Conservation (phyloP, 139 green algal species). For the Haematococcus sp. region DNA sequence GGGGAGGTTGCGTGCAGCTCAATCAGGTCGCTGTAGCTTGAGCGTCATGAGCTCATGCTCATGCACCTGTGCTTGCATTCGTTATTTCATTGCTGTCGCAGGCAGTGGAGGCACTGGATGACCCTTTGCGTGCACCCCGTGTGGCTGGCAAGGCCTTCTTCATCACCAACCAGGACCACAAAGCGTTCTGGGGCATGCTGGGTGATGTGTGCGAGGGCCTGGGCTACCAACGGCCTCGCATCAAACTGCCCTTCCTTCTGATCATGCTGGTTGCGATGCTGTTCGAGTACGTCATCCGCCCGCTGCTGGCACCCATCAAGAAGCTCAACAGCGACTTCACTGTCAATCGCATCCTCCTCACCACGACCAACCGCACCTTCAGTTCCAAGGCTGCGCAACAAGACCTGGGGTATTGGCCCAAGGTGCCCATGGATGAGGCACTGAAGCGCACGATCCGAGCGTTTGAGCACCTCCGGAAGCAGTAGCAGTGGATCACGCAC, state of each 20-base stretch:
- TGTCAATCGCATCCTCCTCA: constrained; percentile 59
- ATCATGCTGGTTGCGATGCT: constrained; percentile 74
- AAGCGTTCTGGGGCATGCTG: constrained; percentile 84
- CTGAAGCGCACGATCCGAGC: constrained; percentile 51
- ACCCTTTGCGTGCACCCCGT: constrained; percentile 8
- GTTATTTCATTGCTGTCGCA: neutral
- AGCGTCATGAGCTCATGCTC: no score
- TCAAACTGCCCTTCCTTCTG: constrained; percentile 69
- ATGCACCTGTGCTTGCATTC: no score
- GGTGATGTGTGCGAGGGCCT: constrained; percentile 80
- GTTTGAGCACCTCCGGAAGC: constrained; percentile 54
- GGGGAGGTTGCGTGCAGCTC: no score
- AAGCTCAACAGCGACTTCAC: constrained; percentile 70
- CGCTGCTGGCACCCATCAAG: constrained; percentile 50
- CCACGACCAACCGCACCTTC: constrained; percentile 60
- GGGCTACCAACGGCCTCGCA: constrained; percentile 62
- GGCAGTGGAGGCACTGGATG: constrained; percentile 54
- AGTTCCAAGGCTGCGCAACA: constrained; percentile 33
- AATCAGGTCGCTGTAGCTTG: no score
- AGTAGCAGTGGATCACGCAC: no score
- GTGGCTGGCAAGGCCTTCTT: constrained; percentile 79
- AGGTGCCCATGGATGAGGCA: constrained; percentile 51
- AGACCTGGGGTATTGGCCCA: constrained; percentile 65
- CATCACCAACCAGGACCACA: constrained; percentile 83
- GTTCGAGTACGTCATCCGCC: constrained; percentile 68